Conservation (phyloP, 2,329 filamentous ascomycete species). For the Thelonectria rubi region DNA sequence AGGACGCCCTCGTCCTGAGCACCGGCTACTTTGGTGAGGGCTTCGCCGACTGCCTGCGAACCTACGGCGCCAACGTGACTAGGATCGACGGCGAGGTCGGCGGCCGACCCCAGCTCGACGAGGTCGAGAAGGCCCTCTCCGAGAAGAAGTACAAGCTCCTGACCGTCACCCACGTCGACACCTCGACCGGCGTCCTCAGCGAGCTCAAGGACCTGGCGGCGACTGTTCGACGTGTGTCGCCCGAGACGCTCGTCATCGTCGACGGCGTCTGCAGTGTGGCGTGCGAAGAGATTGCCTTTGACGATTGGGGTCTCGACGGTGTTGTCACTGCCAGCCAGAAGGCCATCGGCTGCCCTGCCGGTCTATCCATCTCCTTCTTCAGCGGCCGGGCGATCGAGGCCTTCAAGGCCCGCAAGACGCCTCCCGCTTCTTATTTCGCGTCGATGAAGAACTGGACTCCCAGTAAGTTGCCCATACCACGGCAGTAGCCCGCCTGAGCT, state of each 20-base stretch:
- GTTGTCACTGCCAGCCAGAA: conserved; percentile 97
- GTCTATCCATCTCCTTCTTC: conserved; percentile 92
- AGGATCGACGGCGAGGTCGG: conserved; percentile 91
- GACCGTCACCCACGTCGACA: conserved; percentile 97
- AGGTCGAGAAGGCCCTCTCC: conserved; percentile 88
- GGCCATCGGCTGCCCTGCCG: conserved; percentile 94
- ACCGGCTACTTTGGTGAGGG: conserved; percentile 97
- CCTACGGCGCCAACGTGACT: conserved; percentile 89
- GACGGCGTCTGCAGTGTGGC: conserved; percentile 98
- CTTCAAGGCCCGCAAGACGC: conserved; percentile 82
- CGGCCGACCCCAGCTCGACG: conserved; percentile 82
- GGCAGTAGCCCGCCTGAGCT: neutral
- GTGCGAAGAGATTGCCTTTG: conserved; percentile 94
- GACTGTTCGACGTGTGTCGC: conserved; percentile 85
- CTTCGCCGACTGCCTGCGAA: conserved; percentile 90
- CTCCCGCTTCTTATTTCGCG: conserved; percentile 89
- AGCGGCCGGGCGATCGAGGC: conserved; percentile 86
- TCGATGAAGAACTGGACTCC: conserved; percentile 98
- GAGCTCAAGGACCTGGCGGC: conserved; percentile 87
- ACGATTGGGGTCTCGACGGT: conserved; percentile 91
- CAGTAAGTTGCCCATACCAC: conserved; percentile 61
- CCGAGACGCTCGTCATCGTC: conserved; percentile 89
- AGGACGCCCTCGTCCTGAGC: conserved; percentile 91
- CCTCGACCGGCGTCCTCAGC: conserved; percentile 93
- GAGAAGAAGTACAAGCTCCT: conserved; percentile 94